phyloP scores from a whole-genome alignment of 2,329 filamentous ascomycete species.

The Escovopsis sp. region DNA sequence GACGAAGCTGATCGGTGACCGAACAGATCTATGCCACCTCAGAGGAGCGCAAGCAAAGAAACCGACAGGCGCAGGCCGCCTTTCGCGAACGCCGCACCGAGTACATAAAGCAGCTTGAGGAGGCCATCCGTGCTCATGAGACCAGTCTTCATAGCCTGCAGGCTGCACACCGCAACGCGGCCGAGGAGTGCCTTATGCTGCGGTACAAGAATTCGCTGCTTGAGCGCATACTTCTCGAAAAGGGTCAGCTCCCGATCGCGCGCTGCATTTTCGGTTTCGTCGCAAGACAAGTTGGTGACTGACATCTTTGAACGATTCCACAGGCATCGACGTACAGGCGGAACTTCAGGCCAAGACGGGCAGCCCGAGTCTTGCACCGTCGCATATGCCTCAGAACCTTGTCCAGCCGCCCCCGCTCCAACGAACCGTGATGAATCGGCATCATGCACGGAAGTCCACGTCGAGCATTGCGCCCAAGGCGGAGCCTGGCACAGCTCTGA shows the following conservation, averaged over 20 bases:
- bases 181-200: constrained; percentile 95
- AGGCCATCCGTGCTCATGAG: constrained; percentile 93
- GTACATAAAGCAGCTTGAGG: constrained; percentile 98
- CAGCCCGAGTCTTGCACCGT: constrained; percentile 63
- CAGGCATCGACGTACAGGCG: constrained; percentile 92
- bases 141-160: constrained; percentile 85
- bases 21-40: constrained; percentile 91
- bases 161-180: constrained; percentile 82
- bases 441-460: constrained; percentile 56
- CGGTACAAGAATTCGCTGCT: constrained; percentile 96
- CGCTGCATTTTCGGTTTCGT: too few species aligned
- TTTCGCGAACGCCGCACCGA: constrained; percentile 94
- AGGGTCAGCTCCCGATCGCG: constrained; percentile 41
- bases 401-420: constrained; percentile 65
- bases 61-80: constrained; percentile 90
- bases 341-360: constrained; percentile 87
- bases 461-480: constrained; percentile 63
- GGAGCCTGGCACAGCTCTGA: constrained; percentile 36
- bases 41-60: constrained; percentile 94
- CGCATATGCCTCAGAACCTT: constrained; percentile 49
- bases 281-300: too few species aligned
- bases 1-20: neutral
- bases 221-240: constrained; percentile 89
- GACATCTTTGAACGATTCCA: neutral
- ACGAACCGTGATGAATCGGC: constrained; percentile 65